These are phyloP conservation scores for Curvularia spicifera DNA, from an alignment of 2,329 filamentous ascomycete species.

Conservation along the genomic window DNA sequence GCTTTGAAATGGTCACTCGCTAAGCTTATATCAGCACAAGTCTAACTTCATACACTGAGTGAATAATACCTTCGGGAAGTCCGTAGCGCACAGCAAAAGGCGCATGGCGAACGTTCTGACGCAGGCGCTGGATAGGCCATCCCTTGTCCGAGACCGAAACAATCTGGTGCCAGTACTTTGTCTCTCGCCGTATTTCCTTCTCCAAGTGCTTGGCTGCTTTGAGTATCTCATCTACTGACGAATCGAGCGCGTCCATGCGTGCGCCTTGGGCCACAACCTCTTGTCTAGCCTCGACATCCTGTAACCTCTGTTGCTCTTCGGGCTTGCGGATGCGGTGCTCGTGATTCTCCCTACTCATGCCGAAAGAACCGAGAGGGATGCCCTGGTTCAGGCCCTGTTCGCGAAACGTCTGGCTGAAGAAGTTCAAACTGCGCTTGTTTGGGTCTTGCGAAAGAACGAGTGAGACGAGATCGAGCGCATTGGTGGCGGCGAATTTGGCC, in stretches of 20 bases:
- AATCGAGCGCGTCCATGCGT: slow-evolving; percentile 77
- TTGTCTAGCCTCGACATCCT: slow-evolving; percentile 46
- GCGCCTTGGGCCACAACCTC: slow-evolving; percentile 68
- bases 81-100: slow-evolving; percentile 89
- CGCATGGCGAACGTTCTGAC: slow-evolving; percentile 63
- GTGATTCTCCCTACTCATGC: slow-evolving; percentile 34
- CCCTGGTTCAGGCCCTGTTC: slow-evolving; percentile 30
- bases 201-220: slow-evolving; percentile 75
- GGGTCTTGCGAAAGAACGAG: slow-evolving; percentile 42
- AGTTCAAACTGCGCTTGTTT: slow-evolving; percentile 32
- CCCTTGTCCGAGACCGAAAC: slow-evolving; percentile 80
- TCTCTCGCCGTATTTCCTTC: slow-evolving; percentile 78
- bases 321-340: slow-evolving; percentile 25
- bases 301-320: slow-evolving; percentile 42
- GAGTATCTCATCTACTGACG: slow-evolving; percentile 74
- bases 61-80: slow-evolving; percentile 71
- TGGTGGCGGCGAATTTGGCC: slow-evolving; percentile 40
- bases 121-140: slow-evolving; percentile 71
- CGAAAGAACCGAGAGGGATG: slow-evolving; percentile 49
- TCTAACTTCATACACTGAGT: neutral
- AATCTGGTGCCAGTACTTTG: slow-evolving; percentile 87
- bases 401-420: slow-evolving; percentile 41
- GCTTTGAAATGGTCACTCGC: slow-evolving; percentile 65
- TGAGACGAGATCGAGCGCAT: slow-evolving; percentile 43
- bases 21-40: slow-evolving; percentile 28